A percentile compares a stretch with the other conserved stretches of the same genome.
These are phyloP conservation scores for Hordeum marinum DNA, from an alignment of 176 grass and related monocot species.

Conservation along the genomic window DNA sequence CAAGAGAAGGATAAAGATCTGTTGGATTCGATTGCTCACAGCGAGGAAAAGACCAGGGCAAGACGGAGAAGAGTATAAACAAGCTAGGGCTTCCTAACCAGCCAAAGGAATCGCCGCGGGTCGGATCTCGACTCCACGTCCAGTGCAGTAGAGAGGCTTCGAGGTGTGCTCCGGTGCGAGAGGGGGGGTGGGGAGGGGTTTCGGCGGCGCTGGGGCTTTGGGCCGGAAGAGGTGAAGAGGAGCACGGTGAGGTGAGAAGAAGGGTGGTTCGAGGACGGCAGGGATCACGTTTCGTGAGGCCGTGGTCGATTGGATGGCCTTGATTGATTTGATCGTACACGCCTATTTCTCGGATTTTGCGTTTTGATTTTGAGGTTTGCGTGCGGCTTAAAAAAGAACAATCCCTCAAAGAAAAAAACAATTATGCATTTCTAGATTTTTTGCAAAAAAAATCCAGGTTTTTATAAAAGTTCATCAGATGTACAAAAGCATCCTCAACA, in stretches of 20 bases:
- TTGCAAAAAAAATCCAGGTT: no score
- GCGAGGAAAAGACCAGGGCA: neutral
- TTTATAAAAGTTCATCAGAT: no score
- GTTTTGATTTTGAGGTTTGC: neutral
- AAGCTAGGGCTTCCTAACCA: slow-evolving; percentile 18
- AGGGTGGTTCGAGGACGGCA: neutral
- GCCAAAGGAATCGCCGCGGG: neutral
- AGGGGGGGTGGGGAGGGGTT: neutral
- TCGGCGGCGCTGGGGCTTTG: slow-evolving; percentile 17
- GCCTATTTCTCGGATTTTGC: neutral
- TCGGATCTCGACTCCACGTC: neutral
- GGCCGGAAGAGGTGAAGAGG: neutral
- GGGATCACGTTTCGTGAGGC: neutral
- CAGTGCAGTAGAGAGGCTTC: neutral
- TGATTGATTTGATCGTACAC: neutral
- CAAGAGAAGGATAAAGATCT: neutral
- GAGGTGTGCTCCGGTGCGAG: neutral
- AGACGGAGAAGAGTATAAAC: neutral
- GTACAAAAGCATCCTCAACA: no score
- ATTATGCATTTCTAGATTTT: no score
- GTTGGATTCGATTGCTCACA: neutral
- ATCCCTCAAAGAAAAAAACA: neutral
- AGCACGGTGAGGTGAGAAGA: neutral
- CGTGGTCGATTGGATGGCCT: neutral
- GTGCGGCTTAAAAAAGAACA: neutral